These are phyloP conservation scores for Lathyrus oleraceus DNA, from an alignment of 306 rosid genomes.

Conservation along the genomic window DNA sequence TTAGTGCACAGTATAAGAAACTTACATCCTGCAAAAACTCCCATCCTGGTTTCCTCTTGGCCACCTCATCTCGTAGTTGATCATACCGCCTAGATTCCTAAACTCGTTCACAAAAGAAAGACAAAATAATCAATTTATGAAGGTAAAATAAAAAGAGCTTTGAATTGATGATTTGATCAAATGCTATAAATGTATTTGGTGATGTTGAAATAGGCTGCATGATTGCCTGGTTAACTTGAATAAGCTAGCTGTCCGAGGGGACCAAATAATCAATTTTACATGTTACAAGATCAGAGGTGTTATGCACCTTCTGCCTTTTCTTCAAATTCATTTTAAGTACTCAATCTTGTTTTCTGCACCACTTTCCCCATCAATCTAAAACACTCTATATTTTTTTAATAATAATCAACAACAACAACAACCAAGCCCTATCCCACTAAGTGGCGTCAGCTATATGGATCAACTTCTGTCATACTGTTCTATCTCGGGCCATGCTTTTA, in stretches of 20 bases:
- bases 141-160: constrained; percentile 16
- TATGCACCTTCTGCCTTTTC: background rate
- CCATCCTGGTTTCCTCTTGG: constrained; percentile 92
- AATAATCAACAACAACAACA: too few species aligned
- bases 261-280: constrained; percentile 4
- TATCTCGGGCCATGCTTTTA: too few species aligned
- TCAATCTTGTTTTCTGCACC: background rate
- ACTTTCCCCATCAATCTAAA: background rate
- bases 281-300: background rate
- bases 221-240: constrained; percentile 8
- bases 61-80: constrained; percentile 85
- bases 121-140: constrained; percentile 14
- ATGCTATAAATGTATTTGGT: background rate
- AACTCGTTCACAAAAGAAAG: constrained; percentile 27
- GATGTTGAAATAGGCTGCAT: constrained; percentile 10
- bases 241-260: constrained; percentile 13
- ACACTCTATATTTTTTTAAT: too few species aligned
- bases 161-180: background rate
- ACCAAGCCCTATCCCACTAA: too few species aligned
- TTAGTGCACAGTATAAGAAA: constrained; percentile 13
- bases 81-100: constrained; percentile 87
- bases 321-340: constrained; percentile 2
- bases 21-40: constrained; percentile 89
- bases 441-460: too few species aligned
- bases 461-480: too few species aligned